Percentiles rank a stretch among this genome's conserved stretches.
Conservation (phyloP, 179 eudicot species). For the Camellia oleifera region DNA sequence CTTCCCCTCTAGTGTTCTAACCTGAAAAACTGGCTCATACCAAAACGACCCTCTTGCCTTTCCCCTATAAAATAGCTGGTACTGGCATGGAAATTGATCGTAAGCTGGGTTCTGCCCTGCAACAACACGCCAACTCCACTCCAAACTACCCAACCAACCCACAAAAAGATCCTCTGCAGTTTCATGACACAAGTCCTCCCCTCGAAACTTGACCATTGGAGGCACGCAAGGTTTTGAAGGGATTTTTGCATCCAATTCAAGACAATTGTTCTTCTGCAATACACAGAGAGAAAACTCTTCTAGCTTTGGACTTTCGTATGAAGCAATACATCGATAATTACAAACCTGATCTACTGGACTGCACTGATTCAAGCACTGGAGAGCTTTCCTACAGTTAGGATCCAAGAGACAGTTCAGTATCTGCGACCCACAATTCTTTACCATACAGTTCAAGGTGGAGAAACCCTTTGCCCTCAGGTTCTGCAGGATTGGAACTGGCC, state of each 20-base stretch:
- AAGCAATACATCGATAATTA: constrained; percentile 86
- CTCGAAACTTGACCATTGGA: constrained; percentile 64
- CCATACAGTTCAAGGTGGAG: constrained; percentile 83
- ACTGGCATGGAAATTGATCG: constrained; percentile 96
- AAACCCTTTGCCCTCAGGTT: constrained; percentile 91
- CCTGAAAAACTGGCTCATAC: constrained; percentile 96
- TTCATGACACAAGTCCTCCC: constrained; percentile 53
- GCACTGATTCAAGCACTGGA: constrained; percentile 88
- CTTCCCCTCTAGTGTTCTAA: constrained; percentile 69
- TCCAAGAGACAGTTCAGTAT: constrained; percentile 86
- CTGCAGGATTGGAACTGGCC: constrained; percentile 63
- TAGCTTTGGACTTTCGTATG: constrained; percentile 74
- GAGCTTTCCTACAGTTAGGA: constrained; percentile 83
- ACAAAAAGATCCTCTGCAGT: constrained; percentile 93
- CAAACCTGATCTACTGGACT: constrained; percentile 98
- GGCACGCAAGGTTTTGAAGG: constrained; percentile 76
- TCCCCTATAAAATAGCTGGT: constrained; percentile 88
- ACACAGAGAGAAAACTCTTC: constrained; percentile 93
- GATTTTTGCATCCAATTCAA: constrained; percentile 70
- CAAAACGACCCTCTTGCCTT: constrained; percentile 89
- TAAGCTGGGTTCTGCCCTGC: constrained; percentile 98
- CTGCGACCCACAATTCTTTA: constrained; percentile 79
- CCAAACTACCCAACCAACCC: constrained; percentile 80
- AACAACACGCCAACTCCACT: constrained; percentile 99
- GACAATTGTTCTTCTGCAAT: constrained; percentile 82